phyloP scores from a whole-genome alignment of 306 rosid species.

The Fragaria iinumae region DNA sequence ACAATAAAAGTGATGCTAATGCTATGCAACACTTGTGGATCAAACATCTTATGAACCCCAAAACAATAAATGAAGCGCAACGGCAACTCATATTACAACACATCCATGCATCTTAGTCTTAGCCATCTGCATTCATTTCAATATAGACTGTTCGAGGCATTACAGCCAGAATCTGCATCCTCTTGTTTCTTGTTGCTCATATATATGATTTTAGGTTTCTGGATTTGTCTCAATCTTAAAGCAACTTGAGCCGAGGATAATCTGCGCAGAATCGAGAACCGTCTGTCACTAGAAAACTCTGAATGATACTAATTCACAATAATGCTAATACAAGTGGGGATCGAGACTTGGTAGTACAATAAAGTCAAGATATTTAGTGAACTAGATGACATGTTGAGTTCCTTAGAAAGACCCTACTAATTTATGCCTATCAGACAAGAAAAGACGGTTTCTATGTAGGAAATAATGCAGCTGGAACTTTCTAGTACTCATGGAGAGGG shows the following conservation, averaged over 20 bases:
- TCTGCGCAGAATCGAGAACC: neutral
- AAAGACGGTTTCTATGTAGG: neutral
- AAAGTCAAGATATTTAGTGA: neutral
- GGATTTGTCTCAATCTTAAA: neutral
- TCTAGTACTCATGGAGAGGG: conserved; percentile 7
- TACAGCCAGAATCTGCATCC: conserved; percentile 16
- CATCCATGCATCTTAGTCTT: neutral
- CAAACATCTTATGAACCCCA: neutral
- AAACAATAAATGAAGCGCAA: conserved; percentile 14
- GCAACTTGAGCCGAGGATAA: conserved; percentile 6
- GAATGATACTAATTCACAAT: neutral
- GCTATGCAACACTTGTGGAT: conserved; percentile 4
- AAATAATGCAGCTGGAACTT: conserved; percentile 9
- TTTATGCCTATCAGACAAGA: neutral
- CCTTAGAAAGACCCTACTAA: neutral
- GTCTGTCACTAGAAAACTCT: neutral
- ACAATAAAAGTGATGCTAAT: neutral
- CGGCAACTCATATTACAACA: neutral
- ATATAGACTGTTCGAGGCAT: neutral
- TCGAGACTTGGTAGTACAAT: neutral
- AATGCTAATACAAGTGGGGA: conserved; percentile 1
- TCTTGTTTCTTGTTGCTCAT: neutral
- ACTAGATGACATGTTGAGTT: neutral
- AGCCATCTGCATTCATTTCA: conserved; percentile 2
- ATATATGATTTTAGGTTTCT: conserved; percentile 1